Evolutionary conservation across 768 basidiomycete species (phyloP).

Genomic region (Russula sp.): DNA sequence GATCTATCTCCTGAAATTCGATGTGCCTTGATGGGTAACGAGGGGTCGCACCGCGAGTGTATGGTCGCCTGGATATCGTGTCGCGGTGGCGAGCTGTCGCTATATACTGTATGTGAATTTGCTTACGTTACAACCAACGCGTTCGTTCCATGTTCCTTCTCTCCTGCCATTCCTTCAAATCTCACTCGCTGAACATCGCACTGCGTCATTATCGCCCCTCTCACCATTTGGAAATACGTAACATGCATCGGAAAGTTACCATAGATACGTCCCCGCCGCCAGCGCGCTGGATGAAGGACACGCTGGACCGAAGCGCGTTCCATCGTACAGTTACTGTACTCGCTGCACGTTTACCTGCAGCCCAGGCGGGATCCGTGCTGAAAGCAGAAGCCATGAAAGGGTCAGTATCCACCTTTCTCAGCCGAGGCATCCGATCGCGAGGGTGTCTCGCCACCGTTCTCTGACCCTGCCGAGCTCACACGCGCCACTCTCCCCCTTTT

Average conservation of each 20-base stretch:
- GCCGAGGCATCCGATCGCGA: not conserved
- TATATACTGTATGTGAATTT: not conserved
- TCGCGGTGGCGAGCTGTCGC: no score
- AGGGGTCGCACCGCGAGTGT: not conserved
- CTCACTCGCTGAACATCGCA: not conserved
- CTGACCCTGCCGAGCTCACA: not conserved
- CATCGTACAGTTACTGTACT: conserved; percentile 59
- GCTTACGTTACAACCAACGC: not conserved
- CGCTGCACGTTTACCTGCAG: conserved; percentile 56
- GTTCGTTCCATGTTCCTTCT: not conserved
- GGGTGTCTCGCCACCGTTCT: not conserved
- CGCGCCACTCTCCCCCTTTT: not conserved
- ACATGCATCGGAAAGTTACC: conserved; percentile 3
- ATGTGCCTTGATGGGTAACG: not conserved
- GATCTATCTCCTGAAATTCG: not conserved
- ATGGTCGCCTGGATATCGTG: not conserved
- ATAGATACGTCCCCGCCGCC: conserved; percentile 40
- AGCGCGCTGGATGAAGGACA: conserved; percentile 44
- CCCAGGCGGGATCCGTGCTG: conserved; percentile 48
- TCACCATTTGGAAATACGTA: not conserved
- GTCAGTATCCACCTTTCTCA: conserved; percentile 35
- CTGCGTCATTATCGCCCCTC: not conserved
- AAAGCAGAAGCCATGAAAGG: conserved; percentile 53
- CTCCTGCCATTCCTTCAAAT: not conserved
- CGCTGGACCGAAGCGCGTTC: conserved; percentile 62